These are phyloP conservation scores for Pseudophaeomoniella oleicola DNA, from an alignment of 2,329 filamentous ascomycete species.

Conservation along the genomic window DNA sequence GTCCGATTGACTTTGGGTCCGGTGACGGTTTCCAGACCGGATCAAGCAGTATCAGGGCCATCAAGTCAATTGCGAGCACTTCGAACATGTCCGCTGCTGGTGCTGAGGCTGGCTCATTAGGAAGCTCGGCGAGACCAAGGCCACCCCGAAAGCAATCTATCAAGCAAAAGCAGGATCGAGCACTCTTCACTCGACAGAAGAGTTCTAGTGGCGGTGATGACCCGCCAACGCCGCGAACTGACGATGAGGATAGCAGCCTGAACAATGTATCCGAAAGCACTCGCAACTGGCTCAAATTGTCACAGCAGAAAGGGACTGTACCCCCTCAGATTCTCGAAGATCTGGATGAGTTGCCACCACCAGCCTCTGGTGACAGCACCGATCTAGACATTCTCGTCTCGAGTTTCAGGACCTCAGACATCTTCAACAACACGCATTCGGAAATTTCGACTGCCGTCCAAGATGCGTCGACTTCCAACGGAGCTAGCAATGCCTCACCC, in stretches of 20 bases:
- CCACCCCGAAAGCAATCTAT: slow-evolving; percentile 65
- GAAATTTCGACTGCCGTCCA: slow-evolving; percentile 62
- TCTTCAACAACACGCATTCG: slow-evolving; percentile 57
- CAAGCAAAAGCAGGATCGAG: slow-evolving; percentile 71
- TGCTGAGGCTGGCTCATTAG: slow-evolving; percentile 37
- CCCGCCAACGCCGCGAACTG: slow-evolving; percentile 46
- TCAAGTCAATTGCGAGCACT: slow-evolving; percentile 80
- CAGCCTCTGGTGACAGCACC: slow-evolving; percentile 46
- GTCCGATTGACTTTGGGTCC: slow-evolving; percentile 41
- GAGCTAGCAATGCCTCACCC: slow-evolving; percentile 36
- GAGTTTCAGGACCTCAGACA: slow-evolving; percentile 63
- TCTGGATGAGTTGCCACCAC: slow-evolving; percentile 42
- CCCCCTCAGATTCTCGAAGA: slow-evolving; percentile 56
- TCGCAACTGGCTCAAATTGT: slow-evolving; percentile 47
- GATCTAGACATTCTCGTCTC: slow-evolving; percentile 71
- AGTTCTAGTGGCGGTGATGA: slow-evolving; percentile 33
- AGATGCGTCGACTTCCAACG: slow-evolving; percentile 52
- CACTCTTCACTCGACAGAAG: slow-evolving; percentile 76
- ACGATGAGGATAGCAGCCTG: slow-evolving; percentile 41
- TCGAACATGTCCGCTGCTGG: slow-evolving; percentile 62
- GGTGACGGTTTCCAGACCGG: slow-evolving; percentile 53
- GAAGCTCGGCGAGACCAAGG: slow-evolving; percentile 49
- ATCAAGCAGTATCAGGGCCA: slow-evolving; percentile 71
- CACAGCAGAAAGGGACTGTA: slow-evolving; percentile 36
- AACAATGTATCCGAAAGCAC: slow-evolving; percentile 35